Evolutionary conservation across 768 basidiomycete genomes (phyloP).

Genomic region (Kwoniella sp.): DNA sequence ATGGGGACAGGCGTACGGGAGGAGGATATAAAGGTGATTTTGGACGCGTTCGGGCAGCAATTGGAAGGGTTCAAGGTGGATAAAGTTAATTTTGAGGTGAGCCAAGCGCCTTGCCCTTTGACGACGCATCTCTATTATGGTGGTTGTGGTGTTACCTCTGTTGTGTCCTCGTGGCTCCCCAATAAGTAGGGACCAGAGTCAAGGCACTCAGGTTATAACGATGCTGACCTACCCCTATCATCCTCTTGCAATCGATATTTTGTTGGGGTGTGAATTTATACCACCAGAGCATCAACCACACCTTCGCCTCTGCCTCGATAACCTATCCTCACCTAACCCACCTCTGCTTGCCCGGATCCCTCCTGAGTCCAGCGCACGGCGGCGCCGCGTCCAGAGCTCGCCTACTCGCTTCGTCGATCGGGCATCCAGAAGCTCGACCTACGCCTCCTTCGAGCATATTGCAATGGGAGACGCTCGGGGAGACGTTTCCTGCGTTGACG

Average conservation of each 20-base stretch:
- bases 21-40: constrained; percentile 24
- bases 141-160: not conserved
- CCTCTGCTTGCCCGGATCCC: constrained; percentile 44
- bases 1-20: constrained; percentile 39
- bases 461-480: constrained; percentile 26
- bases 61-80: constrained; percentile 43
- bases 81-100: constrained; percentile 25
- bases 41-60: constrained; percentile 32
- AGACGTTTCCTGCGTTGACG: constrained; percentile 35
- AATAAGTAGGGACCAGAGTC: no score
- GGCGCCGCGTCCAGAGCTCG: constrained; percentile 12
- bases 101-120: constrained; percentile 1
- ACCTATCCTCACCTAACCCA: constrained; percentile 39
- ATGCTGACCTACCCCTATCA: not conserved
- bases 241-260: no score
- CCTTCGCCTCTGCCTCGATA: constrained; percentile 23
- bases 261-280: no score
- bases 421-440: constrained; percentile 27
- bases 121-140: no score
- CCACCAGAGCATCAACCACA: constrained; percentile 21
- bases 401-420: constrained; percentile 11
- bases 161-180: not conserved
- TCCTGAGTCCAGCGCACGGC: constrained; percentile 27
- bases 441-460: constrained; percentile 16
- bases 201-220: no score